phyloP scores from a whole-genome alignment of 352 stramenopile genomes.

The Aphanomyces astaci region DNA sequence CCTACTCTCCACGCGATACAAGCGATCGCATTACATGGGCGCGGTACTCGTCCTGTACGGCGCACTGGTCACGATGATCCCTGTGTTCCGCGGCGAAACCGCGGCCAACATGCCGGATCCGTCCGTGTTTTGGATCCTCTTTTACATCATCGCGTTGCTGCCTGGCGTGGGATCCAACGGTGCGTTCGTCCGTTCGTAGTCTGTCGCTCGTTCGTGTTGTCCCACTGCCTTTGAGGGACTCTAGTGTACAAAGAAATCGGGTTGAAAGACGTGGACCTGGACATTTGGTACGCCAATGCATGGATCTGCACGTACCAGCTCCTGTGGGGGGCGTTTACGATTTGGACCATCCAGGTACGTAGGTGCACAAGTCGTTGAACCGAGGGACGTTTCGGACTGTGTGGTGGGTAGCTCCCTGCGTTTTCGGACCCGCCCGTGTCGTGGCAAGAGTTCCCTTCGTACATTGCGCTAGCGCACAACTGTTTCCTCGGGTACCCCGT shows the following conservation, averaged over 20 bases:
- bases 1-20: constrained; percentile 24
- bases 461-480: constrained; percentile 17
- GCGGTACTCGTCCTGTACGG: constrained; percentile 27
- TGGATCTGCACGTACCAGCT: constrained; percentile 25
- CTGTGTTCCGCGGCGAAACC: constrained; percentile 17
- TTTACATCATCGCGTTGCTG: constrained; percentile 76
- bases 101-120: constrained; percentile 21
- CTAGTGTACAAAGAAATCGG: constrained; percentile 28
- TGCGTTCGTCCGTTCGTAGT: not conserved
- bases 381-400: not conserved
- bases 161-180: constrained; percentile 65
- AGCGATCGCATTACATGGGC: constrained; percentile 21
- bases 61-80: constrained; percentile 25
- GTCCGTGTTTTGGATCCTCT: constrained; percentile 25
- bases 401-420: not conserved
- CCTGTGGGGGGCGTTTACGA: constrained; percentile 21
- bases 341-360: constrained; percentile 20
- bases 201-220: not conserved
- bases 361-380: too few relatives aligned
- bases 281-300: constrained; percentile 28
- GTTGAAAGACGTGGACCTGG: constrained; percentile 25
- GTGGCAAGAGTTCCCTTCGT: constrained; percentile 17
- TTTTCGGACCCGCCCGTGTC: constrained; percentile 22
- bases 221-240: not conserved
- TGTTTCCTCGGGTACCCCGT: constrained; percentile 23